Evolutionary conservation across 1,284 basidiomycete species (phyloP), one percentile per base, ranked within the genome.

Genomic region (Melampsora larici-populina): DNA sequence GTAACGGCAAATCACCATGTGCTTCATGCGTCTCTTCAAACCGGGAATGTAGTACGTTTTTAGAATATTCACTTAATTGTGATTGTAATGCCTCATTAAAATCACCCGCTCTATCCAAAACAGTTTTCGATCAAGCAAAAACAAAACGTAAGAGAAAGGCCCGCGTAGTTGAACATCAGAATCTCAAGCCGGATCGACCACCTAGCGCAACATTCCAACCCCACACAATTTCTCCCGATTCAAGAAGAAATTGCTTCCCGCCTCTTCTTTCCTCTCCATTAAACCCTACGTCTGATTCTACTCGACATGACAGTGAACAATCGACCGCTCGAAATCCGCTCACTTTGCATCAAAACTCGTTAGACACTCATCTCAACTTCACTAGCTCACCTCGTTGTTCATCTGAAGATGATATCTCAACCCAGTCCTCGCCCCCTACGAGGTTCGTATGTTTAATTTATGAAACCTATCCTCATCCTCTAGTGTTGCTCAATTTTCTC

Each of bases 1-100:
- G 67, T 55, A 69, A 69, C 58, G 67, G 67, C 43, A 55, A 69
- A 69, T 69, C 67, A 55, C 67, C 67, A 31, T 69, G 67, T 55
- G 58, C 49, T 69, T 69, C 67, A 36, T 69, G 67, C 58, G 49
- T 69, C 36, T 46, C 48, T 55, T 69, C 67, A 51, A 69, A 69
- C 58, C 67, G 67, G 58, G 67, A 69, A 36, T 69, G 67, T 26
- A 63, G 29, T 63, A 26, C 18, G 17, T 29, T n/a, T n/a, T n/a
- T n/a, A n/a, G n/a, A n/a, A n/a, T n/a, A n/a, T n/a, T n/a, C n/a
- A n/a, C n/a, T n/a, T n/a, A n/a, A n/a, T n/a, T n/a, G n/a, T n/a
- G n/a, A n/a, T n/a, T n/a, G n/a, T n/a, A n/a, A n/a, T n/a, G 24
- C 33, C 43, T 24, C 1, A 26, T 51, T 31, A 17, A 21, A 17